A percentile compares a stretch with the other conserved stretches of the same genome.
phyloP scores from a whole-genome alignment of 2,329 filamentous ascomycete genomes.

The Sodiomyces alkalinus region DNA sequence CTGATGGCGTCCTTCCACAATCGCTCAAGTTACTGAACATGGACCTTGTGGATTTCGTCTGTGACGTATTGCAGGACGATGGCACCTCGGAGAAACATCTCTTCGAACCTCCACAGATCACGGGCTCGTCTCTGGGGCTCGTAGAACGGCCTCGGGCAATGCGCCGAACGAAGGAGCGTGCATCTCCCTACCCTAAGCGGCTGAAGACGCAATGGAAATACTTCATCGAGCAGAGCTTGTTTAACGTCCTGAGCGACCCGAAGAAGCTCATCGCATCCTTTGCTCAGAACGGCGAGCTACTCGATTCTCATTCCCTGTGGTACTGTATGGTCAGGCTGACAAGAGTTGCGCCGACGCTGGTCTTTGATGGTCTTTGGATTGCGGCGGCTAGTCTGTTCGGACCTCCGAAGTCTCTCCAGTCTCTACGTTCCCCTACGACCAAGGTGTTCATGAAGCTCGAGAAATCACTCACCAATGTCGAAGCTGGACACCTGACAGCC shows the following conservation, averaged over 20 bases:
- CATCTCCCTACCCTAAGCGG: conserved; percentile 12
- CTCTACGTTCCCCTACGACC: conserved; percentile 20
- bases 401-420: conserved; percentile 30
- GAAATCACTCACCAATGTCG: conserved; percentile 25
- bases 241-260: conserved; percentile 46
- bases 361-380: conserved; percentile 51
- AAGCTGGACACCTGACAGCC: conserved; percentile 38
- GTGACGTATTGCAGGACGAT: conserved; percentile 43
- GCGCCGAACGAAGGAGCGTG: conserved; percentile 17
- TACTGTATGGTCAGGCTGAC: conserved; percentile 47
- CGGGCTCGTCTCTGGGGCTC: conserved; percentile 4
- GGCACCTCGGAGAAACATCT: conserved; percentile 33
- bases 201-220: conserved; percentile 36
- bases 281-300: conserved; percentile 31
- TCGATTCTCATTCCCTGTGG: conserved; percentile 47
- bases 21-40: conserved; percentile 37
- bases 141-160: conserved; percentile 12
- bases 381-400: conserved; percentile 42
- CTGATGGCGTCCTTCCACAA: conserved; percentile 34
- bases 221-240: conserved; percentile 50
- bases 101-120: conserved; percentile 18
- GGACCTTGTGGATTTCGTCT: conserved; percentile 43
- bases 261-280: conserved; percentile 41
- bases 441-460: conserved; percentile 19
- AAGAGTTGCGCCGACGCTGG: conserved; percentile 38